phyloP scores from a whole-genome alignment of 257 asterid species.

The Fraxinus cuspidata region DNA sequence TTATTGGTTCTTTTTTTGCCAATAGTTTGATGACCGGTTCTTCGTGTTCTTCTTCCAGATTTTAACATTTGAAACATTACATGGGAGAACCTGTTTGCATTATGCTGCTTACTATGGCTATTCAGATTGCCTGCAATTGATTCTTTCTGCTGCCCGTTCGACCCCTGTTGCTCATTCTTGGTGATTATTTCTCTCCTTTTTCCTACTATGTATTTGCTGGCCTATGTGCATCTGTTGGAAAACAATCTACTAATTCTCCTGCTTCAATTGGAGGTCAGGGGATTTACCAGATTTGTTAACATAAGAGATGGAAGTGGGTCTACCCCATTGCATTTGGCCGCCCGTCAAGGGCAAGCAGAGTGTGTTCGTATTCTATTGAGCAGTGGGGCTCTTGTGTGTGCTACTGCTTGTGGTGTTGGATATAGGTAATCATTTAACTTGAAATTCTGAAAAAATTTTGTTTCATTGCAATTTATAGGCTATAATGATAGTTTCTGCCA shows the following conservation, averaged over 20 bases:
- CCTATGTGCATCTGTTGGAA: too few relatives aligned
- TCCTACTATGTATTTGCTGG: neutral
- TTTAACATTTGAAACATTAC: constrained; percentile 59
- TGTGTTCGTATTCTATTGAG: constrained; percentile 62
- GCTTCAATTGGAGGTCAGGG: constrained; percentile 54
- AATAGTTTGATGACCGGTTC: too few relatives aligned
- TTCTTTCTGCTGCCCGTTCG: constrained; percentile 68
- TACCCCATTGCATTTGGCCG: constrained; percentile 84
- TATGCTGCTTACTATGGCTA: constrained; percentile 85
- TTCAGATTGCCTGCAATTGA: constrained; percentile 66
- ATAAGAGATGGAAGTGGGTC: constrained; percentile 78
- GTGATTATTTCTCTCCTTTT: constrained; percentile 34
- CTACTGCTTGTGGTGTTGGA: constrained; percentile 56
- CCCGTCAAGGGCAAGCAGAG: constrained; percentile 60
- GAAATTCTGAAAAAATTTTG: neutral
- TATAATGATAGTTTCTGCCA: constrained; percentile 12
- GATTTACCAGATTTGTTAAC: constrained; percentile 74
- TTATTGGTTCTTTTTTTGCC: constrained; percentile 9
- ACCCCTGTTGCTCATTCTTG: constrained; percentile 72
- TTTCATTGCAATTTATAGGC: neutral
- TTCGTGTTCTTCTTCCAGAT: constrained; percentile 5
- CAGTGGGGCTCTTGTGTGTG: constrained; percentile 77
- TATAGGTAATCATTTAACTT: constrained; percentile 46
- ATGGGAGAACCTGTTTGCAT: constrained; percentile 79
- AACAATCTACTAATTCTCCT: constrained; percentile 15